Base-by-base conservation (phyloP, 2,329 filamentous ascomycete species). In the Orbilia javanica region DNA sequence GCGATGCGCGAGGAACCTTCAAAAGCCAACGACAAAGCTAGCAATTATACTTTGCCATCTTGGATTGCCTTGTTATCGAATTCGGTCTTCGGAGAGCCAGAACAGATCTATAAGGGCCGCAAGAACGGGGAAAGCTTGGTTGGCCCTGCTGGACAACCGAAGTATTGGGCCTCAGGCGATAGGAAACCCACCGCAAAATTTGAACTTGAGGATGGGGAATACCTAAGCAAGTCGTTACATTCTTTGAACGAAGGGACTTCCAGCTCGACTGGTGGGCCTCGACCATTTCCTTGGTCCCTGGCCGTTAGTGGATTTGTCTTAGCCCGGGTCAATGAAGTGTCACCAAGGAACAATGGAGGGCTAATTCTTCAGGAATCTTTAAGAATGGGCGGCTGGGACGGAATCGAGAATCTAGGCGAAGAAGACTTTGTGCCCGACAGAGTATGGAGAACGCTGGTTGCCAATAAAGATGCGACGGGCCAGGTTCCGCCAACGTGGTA, bases 61-160 rank as follows among this genome's bases (percentile, higher is more conserved):
- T 84, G 83, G 84, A 80, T 84, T 3, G 72, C 82, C 1, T 60
- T 72, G 1, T 42, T 82, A 0, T 79, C 79, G 1, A 62, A 60
- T 1, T 82, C 83, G 3, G 77, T 83, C 1, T 83, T 81, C 66
- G 81, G 31, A 8, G 80, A 79, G 81, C 31, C 74, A 81, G 1
- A 82, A 81, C 4, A 79, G 81, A 15, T 46, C 69, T 18, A 80
- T 72, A 82, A 82, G 73, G 81, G 82, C 6, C 79, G 84, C 10
- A 81, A 79, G 36, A 84, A 85, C 71, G 84, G 84, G 3, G 84
- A 85, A 34, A 80, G 83, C 0, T 74, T 85, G 0, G 84, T 85
- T 0, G 84, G 84, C 0, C 13, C 79, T 1, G 69, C 79, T 1
- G 79, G 78, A 0, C 79, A 82, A 2, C 60, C 81, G 13, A 84